phyloP scores from a whole-genome alignment of 2,329 filamentous ascomycete species.

The Falciphora oryzae region DNA sequence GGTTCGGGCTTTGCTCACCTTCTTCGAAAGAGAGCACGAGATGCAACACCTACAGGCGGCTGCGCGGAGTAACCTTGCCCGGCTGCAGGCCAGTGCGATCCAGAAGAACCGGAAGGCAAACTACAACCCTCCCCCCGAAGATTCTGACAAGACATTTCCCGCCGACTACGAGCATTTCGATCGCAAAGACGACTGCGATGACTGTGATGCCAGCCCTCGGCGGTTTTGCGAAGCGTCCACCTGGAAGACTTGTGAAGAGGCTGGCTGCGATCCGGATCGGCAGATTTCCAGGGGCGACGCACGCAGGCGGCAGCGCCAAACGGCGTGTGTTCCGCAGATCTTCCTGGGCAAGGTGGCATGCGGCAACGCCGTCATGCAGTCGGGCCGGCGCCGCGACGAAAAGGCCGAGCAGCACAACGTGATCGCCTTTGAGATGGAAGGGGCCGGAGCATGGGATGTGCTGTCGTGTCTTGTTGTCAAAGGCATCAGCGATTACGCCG shows the following conservation, averaged over 20 bases:
- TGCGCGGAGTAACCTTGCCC: background rate
- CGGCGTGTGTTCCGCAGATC: background rate
- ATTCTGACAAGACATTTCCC: background rate
- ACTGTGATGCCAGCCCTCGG: background rate
- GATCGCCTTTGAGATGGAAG: slow-evolving; percentile 29
- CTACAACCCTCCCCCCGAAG: background rate
- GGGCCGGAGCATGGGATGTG: slow-evolving; percentile 25
- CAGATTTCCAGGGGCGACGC: no score
- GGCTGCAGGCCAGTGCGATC: background rate
- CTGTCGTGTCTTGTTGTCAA: slow-evolving; percentile 24
- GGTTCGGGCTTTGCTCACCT: background rate
- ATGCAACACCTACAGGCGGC: background rate
- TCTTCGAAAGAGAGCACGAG: background rate
- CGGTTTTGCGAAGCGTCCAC: no score
- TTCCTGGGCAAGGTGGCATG: no score
- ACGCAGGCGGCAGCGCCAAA: no score
- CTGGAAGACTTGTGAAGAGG: no score
- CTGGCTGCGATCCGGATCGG: no score
- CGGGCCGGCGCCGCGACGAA: background rate
- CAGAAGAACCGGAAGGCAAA: background rate
- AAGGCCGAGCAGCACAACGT: background rate
- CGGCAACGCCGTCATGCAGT: no score
- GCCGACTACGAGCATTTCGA: background rate
- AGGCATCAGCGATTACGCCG: slow-evolving; percentile 33
- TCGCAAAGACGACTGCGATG: background rate